These are phyloP conservation scores for Oryza glumipatula DNA, from an alignment of 176 grass and related monocot genomes.

Conservation along the genomic window DNA sequence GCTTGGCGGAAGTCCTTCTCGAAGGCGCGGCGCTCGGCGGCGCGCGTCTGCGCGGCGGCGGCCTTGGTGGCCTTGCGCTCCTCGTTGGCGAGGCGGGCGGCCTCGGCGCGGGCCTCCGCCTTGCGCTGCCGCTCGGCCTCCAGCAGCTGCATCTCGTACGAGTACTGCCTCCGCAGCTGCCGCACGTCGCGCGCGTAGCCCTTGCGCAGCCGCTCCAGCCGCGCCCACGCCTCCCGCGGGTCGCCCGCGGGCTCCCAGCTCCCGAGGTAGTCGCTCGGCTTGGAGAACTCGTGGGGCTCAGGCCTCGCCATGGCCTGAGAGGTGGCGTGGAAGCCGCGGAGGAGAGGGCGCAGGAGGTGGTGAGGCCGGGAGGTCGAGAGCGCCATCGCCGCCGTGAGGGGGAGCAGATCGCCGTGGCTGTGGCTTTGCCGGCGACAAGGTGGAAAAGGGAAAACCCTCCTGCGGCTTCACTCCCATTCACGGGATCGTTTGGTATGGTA, in stretches of 20 bases:
- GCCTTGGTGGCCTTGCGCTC: constrained; percentile 80
- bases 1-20: constrained; percentile 76
- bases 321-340: constrained; percentile 44
- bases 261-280: constrained; percentile 69
- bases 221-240: constrained; percentile 55
- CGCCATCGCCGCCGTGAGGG: constrained; percentile 25
- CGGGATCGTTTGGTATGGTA: neutral
- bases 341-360: constrained; percentile 36
- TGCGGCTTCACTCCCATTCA: neutral
- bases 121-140: constrained; percentile 75
- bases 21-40: constrained; percentile 66
- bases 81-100: constrained; percentile 68
- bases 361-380: constrained; percentile 41
- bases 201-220: constrained; percentile 64
- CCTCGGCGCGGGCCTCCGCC: constrained; percentile 75
- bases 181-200: constrained; percentile 69
- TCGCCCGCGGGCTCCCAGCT: constrained; percentile 70
- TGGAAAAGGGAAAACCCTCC: neutral
- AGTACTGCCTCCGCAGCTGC: constrained; percentile 66
- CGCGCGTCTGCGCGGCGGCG: constrained; percentile 70
- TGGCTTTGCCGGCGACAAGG: neutral
- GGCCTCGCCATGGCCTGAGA: constrained; percentile 28
- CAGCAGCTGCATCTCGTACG: constrained; percentile 76
- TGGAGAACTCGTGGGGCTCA: constrained; percentile 58
- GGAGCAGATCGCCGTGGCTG: constrained; percentile 30